These are phyloP conservation scores for Peziza echinospora DNA, from an alignment of 495 filamentous ascomycete species.

Conservation along the genomic window DNA sequence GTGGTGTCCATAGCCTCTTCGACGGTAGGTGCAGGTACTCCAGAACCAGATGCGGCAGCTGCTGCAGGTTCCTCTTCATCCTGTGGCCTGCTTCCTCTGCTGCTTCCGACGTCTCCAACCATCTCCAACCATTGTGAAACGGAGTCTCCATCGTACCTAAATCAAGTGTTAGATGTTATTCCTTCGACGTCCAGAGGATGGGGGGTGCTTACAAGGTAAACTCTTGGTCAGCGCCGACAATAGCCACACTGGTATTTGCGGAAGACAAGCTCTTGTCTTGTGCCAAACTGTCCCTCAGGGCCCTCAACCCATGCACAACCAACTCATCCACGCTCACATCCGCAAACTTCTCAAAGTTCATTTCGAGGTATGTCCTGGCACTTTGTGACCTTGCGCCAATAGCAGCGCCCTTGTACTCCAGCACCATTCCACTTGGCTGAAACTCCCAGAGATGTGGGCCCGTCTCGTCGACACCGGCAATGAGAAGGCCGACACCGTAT, in stretches of 20 bases:
- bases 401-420: slow-evolving; percentile 87
- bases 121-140: slow-evolving; percentile 56
- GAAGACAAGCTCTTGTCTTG: slow-evolving; percentile 95
- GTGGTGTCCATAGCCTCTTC: slow-evolving; percentile 69
- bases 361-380: slow-evolving; percentile 88
- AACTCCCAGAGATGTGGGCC: slow-evolving; percentile 97
- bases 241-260: slow-evolving; percentile 81
- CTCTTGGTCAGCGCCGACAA: slow-evolving; percentile 54
- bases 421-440: slow-evolving; percentile 83
- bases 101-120: slow-evolving; percentile 34
- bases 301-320: slow-evolving; percentile 68
- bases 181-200: not conserved
- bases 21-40: not conserved
- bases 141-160: slow-evolving; percentile 50
- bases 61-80: slow-evolving; percentile 8
- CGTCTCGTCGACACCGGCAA: slow-evolving; percentile 79
- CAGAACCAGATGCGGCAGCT: slow-evolving; percentile 1
- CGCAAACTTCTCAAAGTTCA: slow-evolving; percentile 64
- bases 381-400: slow-evolving; percentile 93
- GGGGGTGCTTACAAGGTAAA: slow-evolving; percentile 46
- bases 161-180: too few relatives aligned
- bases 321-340: slow-evolving; percentile 58
- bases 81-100: slow-evolving; percentile 19
- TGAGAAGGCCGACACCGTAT: slow-evolving; percentile 84
- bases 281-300: slow-evolving; percentile 81